Evolutionary conservation across 441 rosid genomes (phyloP).

Genomic region (Metrosideros polymorpha): DNA sequence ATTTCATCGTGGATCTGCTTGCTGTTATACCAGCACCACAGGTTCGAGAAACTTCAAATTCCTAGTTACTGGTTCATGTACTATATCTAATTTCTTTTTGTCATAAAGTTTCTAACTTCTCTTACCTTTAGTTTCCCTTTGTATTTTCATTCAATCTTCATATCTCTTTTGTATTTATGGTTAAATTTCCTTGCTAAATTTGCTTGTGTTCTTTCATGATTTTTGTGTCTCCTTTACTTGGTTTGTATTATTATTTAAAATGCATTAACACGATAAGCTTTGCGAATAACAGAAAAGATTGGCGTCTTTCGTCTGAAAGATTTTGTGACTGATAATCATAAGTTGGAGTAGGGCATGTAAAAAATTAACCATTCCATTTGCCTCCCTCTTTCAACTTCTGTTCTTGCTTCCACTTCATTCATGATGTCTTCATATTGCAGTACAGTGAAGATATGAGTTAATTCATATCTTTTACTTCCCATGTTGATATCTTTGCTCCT

Average conservation of each 20-base stretch:
- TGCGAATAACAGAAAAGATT: background rate
- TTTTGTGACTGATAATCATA: background rate
- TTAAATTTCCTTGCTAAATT: background rate
- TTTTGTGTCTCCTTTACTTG: background rate
- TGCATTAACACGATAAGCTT: background rate
- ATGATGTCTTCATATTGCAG: background rate
- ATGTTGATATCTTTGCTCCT: background rate
- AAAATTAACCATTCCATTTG: background rate
- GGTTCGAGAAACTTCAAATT: slow-evolving; percentile 24
- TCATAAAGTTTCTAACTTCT: background rate
- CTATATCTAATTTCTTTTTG: background rate
- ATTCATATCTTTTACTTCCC: background rate
- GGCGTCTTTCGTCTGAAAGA: background rate
- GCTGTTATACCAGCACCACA: slow-evolving; percentile 89
- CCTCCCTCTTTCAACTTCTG: background rate
- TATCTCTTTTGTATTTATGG: background rate
- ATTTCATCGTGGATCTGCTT: slow-evolving; percentile 71
- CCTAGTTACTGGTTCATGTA: too few species aligned
- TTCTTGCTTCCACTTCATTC: background rate
- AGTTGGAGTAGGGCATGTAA: background rate
- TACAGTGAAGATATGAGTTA: background rate
- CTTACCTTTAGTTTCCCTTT: background rate
- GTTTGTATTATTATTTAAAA: background rate
- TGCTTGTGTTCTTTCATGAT: background rate
- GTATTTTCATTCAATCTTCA: background rate